These are phyloP conservation scores for Puccinia horiana DNA, from an alignment of 1,284 basidiomycete species.

Conservation along the genomic window DNA sequence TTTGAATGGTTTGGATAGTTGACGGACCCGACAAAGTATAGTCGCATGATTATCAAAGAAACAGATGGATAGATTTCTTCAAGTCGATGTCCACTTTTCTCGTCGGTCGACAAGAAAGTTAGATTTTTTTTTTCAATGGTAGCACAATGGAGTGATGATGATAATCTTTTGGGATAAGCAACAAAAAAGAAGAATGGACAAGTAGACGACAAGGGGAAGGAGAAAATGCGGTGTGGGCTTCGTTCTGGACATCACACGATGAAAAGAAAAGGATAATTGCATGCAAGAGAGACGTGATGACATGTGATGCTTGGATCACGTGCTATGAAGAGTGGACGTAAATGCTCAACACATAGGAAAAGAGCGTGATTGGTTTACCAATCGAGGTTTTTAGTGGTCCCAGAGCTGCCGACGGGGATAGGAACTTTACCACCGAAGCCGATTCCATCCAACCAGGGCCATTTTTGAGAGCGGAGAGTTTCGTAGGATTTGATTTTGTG, in stretches of 20 bases:
- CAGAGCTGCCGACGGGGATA: conserved; percentile 18
- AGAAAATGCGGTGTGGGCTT: background rate
- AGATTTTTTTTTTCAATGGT: background rate
- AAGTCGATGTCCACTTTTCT: too few relatives aligned
- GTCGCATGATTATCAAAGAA: too few relatives aligned
- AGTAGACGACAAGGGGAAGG: background rate
- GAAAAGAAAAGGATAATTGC: background rate
- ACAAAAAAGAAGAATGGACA: background rate
- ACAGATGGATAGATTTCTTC: too few relatives aligned
- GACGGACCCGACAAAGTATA: too few relatives aligned
- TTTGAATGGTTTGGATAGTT: too few relatives aligned
- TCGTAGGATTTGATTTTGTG: conserved; percentile 45
- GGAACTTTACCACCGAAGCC: conserved; percentile 42
- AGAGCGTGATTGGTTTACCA: background rate
- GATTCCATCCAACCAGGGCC: conserved; percentile 49
- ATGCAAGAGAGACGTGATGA: background rate
- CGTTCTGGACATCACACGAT: background rate
- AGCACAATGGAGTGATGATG: background rate
- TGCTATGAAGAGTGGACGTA: background rate
- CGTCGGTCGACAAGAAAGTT: too few relatives aligned
- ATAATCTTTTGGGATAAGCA: background rate
- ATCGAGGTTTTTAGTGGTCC: conserved; percentile 3
- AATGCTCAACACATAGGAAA: background rate
- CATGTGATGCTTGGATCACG: background rate
- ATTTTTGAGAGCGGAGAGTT: conserved; percentile 14